These are phyloP conservation scores for Tylopilus balloui DNA, from an alignment of 768 basidiomycete species.

Conservation along the genomic window DNA sequence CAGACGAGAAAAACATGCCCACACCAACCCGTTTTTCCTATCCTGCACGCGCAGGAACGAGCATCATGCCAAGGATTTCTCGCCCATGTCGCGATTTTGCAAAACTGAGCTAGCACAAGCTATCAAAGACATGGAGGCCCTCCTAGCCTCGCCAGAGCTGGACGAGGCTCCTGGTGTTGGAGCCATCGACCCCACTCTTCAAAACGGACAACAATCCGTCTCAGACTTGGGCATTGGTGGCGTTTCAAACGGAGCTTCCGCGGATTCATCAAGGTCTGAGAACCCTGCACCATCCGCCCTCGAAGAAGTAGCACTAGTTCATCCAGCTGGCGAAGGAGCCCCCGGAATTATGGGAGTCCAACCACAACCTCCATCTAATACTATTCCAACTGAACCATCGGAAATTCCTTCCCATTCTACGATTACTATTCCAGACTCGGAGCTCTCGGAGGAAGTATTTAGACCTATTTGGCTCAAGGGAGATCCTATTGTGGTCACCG, in stretches of 20 bases:
- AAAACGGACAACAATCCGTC: constrained; percentile 14
- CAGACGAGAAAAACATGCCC: constrained; percentile 55
- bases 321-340: constrained; percentile 5
- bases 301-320: constrained; percentile 8
- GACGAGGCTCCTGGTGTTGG: constrained; percentile 23
- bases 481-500: constrained; percentile 74
- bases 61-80: constrained; percentile 63
- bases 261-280: constrained; percentile 6
- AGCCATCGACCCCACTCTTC: constrained; percentile 29
- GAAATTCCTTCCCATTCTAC: constrained; percentile 47
- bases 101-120: constrained; percentile 57
- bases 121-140: constrained; percentile 63
- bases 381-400: constrained; percentile 10
- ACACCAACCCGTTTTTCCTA: constrained; percentile 70
- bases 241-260: constrained; percentile 11
- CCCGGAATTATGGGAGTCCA: neutral
- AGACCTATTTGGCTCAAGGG: constrained; percentile 68
- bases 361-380: constrained; percentile 6
- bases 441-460: constrained; percentile 59
- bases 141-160: constrained; percentile 37
- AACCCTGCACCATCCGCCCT: neutral
- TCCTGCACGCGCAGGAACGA: constrained; percentile 68
- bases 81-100: constrained; percentile 76
- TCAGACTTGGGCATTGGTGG: neutral
- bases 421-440: constrained; percentile 40